phyloP scores from a whole-genome alignment of 495 filamentous ascomycete genomes.

The Massariosphaeria phaeospora region DNA sequence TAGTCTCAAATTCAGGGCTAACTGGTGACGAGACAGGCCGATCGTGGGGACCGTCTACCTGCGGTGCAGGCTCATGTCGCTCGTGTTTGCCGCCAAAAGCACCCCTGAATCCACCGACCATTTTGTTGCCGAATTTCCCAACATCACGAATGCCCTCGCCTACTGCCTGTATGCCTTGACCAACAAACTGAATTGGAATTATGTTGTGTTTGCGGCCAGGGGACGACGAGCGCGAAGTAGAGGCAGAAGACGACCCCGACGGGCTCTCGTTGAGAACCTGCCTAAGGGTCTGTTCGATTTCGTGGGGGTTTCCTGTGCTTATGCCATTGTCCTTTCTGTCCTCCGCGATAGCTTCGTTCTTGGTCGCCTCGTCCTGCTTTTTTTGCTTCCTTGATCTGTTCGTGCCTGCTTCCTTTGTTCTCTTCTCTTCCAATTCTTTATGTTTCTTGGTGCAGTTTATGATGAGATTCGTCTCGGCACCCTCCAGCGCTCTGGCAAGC shows the following conservation, averaged over 20 bases:
- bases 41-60: conserved; percentile 15
- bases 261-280: conserved; percentile 57
- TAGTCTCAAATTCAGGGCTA: conserved; percentile 14
- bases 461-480: conserved; percentile 80
- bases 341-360: conserved; percentile 51
- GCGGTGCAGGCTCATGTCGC: conserved; percentile 36
- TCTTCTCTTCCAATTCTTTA: conserved; percentile 57
- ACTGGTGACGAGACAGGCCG: conserved; percentile 7
- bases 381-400: conserved; percentile 51
- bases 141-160: conserved; percentile 32
- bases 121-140: conserved; percentile 51
- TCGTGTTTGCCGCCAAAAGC: conserved; percentile 46
- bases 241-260: conserved; percentile 28
- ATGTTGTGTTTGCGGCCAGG: conserved; percentile 34
- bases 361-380: conserved; percentile 30
- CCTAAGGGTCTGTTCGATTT: conserved; percentile 65
- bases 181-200: conserved; percentile 45
- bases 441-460: conserved; percentile 71
- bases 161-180: conserved; percentile 51
- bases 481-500: conserved; percentile 69
- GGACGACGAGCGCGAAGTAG: conserved; percentile 35
- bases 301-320: conserved; percentile 78
- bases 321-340: conserved; percentile 66
- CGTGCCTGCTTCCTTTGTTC: conserved; percentile 52
- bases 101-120: conserved; percentile 44